Percentiles rank a stretch among this genome's conserved stretches.
phyloP scores from a whole-genome alignment of 2,329 filamentous ascomycete genomes.

The Diaporthe ilicicola region DNA sequence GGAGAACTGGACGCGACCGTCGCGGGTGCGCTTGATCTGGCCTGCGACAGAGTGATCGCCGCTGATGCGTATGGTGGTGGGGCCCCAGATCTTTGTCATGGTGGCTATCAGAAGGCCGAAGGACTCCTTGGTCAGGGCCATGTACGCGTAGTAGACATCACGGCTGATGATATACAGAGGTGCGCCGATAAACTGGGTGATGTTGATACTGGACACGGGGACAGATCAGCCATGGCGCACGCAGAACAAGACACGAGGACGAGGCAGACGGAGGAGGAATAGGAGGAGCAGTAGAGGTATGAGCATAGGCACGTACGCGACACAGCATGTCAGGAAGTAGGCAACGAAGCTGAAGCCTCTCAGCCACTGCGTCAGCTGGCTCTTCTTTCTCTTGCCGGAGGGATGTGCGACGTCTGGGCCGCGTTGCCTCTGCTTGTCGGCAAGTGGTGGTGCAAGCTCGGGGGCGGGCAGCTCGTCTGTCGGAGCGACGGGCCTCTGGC shows the following conservation, averaged over 20 bases:
- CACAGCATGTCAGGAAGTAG: conserved; percentile 60
- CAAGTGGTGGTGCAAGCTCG: conserved; percentile 36
- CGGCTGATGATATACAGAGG: conserved; percentile 80
- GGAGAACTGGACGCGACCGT: conserved; percentile 78
- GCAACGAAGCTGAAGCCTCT: conserved; percentile 60
- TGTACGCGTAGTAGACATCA: conserved; percentile 84
- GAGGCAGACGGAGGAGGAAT: neutral
- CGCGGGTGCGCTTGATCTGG: conserved; percentile 74
- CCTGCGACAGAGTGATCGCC: conserved; percentile 82
- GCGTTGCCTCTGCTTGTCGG: conserved; percentile 19
- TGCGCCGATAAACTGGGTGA: conserved; percentile 78
- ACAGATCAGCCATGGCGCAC: conserved; percentile 7
- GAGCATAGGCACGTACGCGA: conserved; percentile 53
- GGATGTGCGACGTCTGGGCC: conserved; percentile 51
- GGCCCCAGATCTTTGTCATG: conserved; percentile 88
- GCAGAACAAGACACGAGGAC: neutral
- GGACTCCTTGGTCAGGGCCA: conserved; percentile 85
- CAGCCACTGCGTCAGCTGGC: conserved; percentile 57
- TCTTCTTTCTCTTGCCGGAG: conserved; percentile 63
- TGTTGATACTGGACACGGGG: conserved; percentile 60
- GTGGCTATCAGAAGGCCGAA: conserved; percentile 82
- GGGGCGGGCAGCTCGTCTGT: conserved; percentile 37
- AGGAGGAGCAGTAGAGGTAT: neutral
- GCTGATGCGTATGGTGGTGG: conserved; percentile 82
- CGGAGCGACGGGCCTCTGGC: conserved; percentile 41